Conservation (phyloP, 164 flowering plant species). For the Aristolochia fimbriata region DNA sequence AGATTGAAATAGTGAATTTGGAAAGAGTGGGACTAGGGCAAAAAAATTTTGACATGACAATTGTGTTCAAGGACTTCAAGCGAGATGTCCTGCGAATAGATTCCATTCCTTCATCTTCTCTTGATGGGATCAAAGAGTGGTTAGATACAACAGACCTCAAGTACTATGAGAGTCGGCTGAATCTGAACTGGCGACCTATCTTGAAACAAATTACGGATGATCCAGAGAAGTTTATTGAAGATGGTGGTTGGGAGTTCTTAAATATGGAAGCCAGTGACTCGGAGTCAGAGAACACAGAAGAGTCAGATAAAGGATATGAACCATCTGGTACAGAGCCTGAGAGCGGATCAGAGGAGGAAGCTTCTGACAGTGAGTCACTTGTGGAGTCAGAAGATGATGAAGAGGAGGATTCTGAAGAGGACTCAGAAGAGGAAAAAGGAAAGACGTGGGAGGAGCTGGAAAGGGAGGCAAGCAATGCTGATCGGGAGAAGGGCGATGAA, state of each 20-base stretch:
- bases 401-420: slow-evolving; percentile 65
- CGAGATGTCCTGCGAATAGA: slow-evolving; percentile 68
- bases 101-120: slow-evolving; percentile 68
- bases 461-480: slow-evolving; percentile 85
- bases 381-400: slow-evolving; percentile 58
- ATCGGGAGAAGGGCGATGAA: slow-evolving; percentile 58
- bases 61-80: slow-evolving; percentile 87
- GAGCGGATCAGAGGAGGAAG: slow-evolving; percentile 59
- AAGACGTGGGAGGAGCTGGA: slow-evolving; percentile 93
- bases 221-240: slow-evolving; percentile 60
- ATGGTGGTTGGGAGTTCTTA: slow-evolving; percentile 87
- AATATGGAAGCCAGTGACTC: slow-evolving; percentile 76
- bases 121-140: slow-evolving; percentile 86
- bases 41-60: slow-evolving; percentile 78
- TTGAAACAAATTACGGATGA: slow-evolving; percentile 70
- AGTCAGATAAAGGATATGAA: slow-evolving; percentile 66
- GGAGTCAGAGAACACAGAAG: slow-evolving; percentile 55
- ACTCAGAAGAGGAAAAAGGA: slow-evolving; percentile 66
- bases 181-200: slow-evolving; percentile 62
- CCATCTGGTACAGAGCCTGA: slow-evolving; percentile 67
- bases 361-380: slow-evolving; percentile 50
- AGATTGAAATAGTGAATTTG: slow-evolving; percentile 80
- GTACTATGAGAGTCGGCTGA: slow-evolving; percentile 77
- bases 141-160: slow-evolving; percentile 73
- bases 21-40: slow-evolving; percentile 82